Conservation (phyloP, 441 rosid genomes). For the Jatropha multifida region DNA sequence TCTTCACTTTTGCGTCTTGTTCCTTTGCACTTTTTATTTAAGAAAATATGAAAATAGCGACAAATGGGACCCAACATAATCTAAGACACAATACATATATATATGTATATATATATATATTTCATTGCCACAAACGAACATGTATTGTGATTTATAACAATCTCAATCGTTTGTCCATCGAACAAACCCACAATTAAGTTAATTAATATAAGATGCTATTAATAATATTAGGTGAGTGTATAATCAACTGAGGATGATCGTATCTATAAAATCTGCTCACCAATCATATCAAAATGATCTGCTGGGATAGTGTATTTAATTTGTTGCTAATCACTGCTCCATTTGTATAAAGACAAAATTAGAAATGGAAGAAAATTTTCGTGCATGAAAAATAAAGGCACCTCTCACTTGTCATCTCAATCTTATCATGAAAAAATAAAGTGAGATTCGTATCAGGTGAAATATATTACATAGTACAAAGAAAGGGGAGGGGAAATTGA, state of each 20-base stretch:
- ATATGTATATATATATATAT: background rate
- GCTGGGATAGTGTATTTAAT: no score
- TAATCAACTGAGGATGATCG: background rate
- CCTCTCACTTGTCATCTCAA: background rate
- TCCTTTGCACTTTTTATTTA: background rate
- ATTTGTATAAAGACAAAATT: background rate
- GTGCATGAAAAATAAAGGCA: background rate
- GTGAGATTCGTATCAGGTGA: background rate
- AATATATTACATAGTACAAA: no score
- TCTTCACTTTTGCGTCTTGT: background rate
- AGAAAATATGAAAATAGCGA: background rate
- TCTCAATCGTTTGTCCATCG: no score
- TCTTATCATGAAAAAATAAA: background rate
- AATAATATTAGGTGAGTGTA: no score
- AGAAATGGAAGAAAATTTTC: background rate
- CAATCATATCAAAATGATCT: background rate
- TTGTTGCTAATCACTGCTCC: no score
- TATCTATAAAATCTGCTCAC: background rate
- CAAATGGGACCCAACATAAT: background rate
- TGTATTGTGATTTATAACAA: background rate
- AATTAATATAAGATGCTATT: no score
- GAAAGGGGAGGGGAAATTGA: background rate
- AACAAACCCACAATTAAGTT: no score
- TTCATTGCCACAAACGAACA: background rate
- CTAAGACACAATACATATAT: background rate